Percentiles rank a stretch among this genome's conserved stretches.
phyloP scores from a whole-genome alignment of 2,329 filamentous ascomycete genomes.

The Sordariomycetes sp. region DNA sequence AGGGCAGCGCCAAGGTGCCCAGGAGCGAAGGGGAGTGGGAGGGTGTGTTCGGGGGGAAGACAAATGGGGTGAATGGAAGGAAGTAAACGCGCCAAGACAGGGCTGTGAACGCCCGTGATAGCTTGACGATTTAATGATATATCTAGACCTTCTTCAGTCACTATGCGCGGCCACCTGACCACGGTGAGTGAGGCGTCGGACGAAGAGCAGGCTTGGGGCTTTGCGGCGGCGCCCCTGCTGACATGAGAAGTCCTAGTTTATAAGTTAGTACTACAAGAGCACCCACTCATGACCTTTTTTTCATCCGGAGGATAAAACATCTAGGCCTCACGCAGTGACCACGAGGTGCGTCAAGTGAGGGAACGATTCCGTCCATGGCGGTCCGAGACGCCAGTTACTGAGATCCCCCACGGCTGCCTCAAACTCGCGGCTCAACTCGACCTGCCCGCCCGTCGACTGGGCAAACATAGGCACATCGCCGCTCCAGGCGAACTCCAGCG shows the following conservation, averaged over 20 bases:
- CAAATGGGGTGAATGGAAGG: neutral
- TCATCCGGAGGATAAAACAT: too few species aligned
- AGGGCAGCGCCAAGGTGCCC: slow-evolving; percentile 6
- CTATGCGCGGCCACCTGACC: too few species aligned
- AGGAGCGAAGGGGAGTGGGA: slow-evolving; percentile 12
- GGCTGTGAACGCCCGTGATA: too few species aligned
- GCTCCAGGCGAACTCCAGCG: slow-evolving; percentile 4
- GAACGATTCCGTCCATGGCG: slow-evolving; percentile 1
- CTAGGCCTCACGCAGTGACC: too few species aligned
- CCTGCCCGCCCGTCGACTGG: neutral
- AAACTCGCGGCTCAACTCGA: neutral
- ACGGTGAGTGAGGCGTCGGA: too few species aligned
- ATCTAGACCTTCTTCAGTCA: too few species aligned
- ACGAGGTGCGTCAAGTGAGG: slow-evolving; percentile 1
- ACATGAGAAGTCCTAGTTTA: too few species aligned
- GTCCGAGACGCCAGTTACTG: neutral
- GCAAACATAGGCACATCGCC: neutral
- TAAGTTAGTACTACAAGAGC: too few species aligned
- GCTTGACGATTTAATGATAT: too few species aligned
- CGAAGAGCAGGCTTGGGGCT: too few species aligned
- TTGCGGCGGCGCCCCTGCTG: too few species aligned
- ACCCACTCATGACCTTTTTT: too few species aligned
- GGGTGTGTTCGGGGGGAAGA: slow-evolving; percentile 9
- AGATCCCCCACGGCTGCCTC: neutral
- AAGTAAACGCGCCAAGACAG: slow-evolving; percentile 1